Percentiles rank a stretch among this genome's conserved stretches.
Conservation (phyloP, 306 rosid genomes). For the Inga laurina region DNA sequence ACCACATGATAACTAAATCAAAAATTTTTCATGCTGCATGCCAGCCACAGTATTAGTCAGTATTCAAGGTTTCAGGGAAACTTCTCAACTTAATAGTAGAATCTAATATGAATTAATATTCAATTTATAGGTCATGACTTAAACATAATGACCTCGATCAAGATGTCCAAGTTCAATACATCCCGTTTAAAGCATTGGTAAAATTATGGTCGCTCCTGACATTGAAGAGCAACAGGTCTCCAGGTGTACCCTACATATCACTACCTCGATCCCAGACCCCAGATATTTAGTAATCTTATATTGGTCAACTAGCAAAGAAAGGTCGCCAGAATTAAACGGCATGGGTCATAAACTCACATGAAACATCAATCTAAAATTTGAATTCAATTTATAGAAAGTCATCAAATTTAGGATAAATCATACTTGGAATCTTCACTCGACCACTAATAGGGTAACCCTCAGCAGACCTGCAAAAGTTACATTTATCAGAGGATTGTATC, state of each 20-base stretch:
- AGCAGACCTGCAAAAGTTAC: conserved; percentile 46
- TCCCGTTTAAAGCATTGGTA: not conserved
- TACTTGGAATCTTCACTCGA: conserved; percentile 87
- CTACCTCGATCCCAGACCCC: not conserved
- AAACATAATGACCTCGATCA: not conserved
- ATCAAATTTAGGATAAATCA: conserved; percentile 31
- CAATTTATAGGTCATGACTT: not conserved
- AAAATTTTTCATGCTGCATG: not conserved
- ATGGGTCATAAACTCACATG: not conserved
- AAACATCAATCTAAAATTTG: conserved; percentile 6
- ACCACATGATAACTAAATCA: not conserved
- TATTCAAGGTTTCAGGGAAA: not conserved
- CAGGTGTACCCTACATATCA: not conserved
- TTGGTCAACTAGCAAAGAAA: not conserved
- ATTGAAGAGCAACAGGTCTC: not conserved
- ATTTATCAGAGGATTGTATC: conserved; percentile 15
- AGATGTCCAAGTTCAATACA: not conserved
- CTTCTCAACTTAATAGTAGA: not conserved
- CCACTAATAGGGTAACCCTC: conserved; percentile 88
- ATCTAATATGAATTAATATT: not conserved
- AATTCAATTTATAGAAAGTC: conserved; percentile 2
- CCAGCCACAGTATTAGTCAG: conserved; percentile 6
- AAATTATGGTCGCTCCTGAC: not conserved
- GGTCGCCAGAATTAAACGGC: not conserved
- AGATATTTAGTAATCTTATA: not conserved